phyloP scores from a whole-genome alignment of 208 protist genomes.

The Herpetomonas muscarum region DNA sequence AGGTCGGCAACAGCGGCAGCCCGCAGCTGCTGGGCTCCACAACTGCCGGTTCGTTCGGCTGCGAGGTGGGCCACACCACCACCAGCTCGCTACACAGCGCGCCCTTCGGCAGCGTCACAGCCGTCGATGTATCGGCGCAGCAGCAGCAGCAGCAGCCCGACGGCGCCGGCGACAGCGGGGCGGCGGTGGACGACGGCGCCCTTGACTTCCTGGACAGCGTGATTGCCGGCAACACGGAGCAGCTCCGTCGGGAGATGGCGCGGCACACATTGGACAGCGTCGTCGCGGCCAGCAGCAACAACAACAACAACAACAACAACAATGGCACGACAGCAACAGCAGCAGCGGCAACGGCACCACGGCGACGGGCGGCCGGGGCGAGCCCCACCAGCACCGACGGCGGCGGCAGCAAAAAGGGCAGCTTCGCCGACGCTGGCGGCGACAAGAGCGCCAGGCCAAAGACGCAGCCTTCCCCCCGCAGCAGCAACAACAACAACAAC shows the following conservation, averaged over 20 bases:
- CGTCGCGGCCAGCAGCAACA: conserved; percentile 9
- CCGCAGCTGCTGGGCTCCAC: no score
- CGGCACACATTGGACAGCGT: conserved; percentile 34
- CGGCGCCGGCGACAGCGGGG: not conserved
- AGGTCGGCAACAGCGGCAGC: no score
- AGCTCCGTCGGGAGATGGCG: conserved; percentile 48
- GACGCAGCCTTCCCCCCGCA: not conserved
- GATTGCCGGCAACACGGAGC: conserved; percentile 58
- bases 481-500: not conserved
- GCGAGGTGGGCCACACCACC: no score
- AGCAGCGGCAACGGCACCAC: not conserved
- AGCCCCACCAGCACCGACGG: no score
- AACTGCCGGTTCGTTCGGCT: no score
- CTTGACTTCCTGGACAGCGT: conserved; percentile 64
- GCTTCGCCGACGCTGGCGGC: no score
- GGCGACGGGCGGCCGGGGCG: no score
- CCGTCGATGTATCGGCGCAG: no score
- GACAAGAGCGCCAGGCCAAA: not conserved
- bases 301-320: conserved; percentile 7
- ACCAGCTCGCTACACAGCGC: no score
- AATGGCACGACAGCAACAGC: not conserved
- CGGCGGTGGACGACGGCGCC: conserved; percentile 34
- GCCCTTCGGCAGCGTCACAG: not conserved
- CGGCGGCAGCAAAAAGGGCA: no score
- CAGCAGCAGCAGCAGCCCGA: no score